phyloP scores from a whole-genome alignment of 345 rosid genomes.

The Euclidium syriacum region DNA sequence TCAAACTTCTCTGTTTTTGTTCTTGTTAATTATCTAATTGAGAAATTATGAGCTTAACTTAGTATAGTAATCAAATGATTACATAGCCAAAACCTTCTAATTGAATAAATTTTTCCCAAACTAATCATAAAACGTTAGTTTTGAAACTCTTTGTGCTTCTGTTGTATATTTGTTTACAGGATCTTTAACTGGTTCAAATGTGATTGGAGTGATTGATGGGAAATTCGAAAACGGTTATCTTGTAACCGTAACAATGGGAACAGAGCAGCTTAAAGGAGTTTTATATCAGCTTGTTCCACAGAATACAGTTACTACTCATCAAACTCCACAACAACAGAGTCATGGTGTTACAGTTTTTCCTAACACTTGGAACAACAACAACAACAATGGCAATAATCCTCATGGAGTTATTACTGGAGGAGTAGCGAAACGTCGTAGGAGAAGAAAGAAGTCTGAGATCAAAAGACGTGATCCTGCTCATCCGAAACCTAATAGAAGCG shows the following conservation, averaged over 20 bases:
- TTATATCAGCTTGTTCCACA: slow-evolving; percentile 44
- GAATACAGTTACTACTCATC: slow-evolving; percentile 36
- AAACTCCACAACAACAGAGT: slow-evolving; percentile 33
- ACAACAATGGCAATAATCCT: slow-evolving; percentile 17
- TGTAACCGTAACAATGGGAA: slow-evolving; percentile 69
- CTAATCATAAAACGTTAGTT: too few species aligned
- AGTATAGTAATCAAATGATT: too few species aligned
- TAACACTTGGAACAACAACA: slow-evolving; percentile 23
- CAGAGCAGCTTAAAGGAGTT: slow-evolving; percentile 79
- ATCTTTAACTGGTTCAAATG: slow-evolving; percentile 44
- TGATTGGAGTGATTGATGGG: slow-evolving; percentile 82
- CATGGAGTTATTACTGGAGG: slow-evolving; percentile 30
- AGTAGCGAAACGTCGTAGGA: slow-evolving; percentile 57
- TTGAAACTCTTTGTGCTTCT: background rate
- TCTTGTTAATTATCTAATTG: background rate
- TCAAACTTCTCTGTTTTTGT: background rate
- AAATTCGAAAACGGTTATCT: slow-evolving; percentile 89
- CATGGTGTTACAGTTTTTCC: slow-evolving; percentile 24
- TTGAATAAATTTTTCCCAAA: too few species aligned
- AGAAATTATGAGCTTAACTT: too few species aligned
- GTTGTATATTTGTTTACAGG: slow-evolving; percentile 27
- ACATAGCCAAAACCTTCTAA: too few species aligned
- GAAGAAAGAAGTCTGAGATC: slow-evolving; percentile 85
- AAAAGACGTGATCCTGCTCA: slow-evolving; percentile 90
- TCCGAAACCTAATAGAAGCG: slow-evolving; percentile 92